A percentile compares a stretch with the other conserved stretches of the same genome.
phyloP scores from a whole-genome alignment of 768 basidiomycete genomes.

The Lentinula guzmanii region DNA sequence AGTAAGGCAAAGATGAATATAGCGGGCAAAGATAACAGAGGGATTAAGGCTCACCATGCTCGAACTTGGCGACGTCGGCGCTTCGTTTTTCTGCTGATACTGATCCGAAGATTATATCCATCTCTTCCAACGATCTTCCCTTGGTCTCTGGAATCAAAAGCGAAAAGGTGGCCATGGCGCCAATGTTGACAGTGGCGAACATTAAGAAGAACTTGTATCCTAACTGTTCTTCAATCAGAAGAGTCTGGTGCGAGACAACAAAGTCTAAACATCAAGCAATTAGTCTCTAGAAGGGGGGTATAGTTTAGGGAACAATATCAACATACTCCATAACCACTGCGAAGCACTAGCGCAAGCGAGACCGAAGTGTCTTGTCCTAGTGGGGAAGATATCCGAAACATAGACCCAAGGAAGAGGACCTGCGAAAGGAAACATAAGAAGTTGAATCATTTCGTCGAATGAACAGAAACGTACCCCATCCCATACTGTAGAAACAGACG shows the following conservation, averaged over 20 bases:
- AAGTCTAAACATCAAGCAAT: slow-evolving; percentile 29
- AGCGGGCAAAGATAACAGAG: background rate
- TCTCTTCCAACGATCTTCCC: slow-evolving; percentile 27
- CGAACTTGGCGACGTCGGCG: slow-evolving; percentile 31
- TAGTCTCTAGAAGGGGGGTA: no score
- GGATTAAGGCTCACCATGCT: slow-evolving; percentile 17
- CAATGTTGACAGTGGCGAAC: slow-evolving; percentile 50
- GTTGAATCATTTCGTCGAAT: background rate
- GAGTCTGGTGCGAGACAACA: slow-evolving; percentile 44
- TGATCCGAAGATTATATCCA: slow-evolving; percentile 35
- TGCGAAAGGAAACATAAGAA: background rate
- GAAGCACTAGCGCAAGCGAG: slow-evolving; percentile 68
- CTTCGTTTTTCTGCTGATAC: slow-evolving; percentile 34
- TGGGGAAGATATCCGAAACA: slow-evolving; percentile 83
- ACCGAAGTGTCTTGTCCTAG: slow-evolving; percentile 77
- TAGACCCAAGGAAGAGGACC: slow-evolving; percentile 57
- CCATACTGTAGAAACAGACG: slow-evolving; percentile 61
- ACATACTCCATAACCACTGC: slow-evolving; percentile 65
- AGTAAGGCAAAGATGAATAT: background rate
- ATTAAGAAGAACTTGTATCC: slow-evolving; percentile 51
- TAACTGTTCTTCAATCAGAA: slow-evolving; percentile 35
- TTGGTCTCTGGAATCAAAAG: slow-evolving; percentile 35
- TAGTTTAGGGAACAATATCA: no score
- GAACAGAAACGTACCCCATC: slow-evolving; percentile 33
- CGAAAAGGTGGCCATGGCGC: slow-evolving; percentile 42